Evolutionary conservation across 2,329 filamentous ascomycete genomes (phyloP), one percentile per base, ranked within the genome.

Genomic region (Sphaerulina populicola): DNA sequence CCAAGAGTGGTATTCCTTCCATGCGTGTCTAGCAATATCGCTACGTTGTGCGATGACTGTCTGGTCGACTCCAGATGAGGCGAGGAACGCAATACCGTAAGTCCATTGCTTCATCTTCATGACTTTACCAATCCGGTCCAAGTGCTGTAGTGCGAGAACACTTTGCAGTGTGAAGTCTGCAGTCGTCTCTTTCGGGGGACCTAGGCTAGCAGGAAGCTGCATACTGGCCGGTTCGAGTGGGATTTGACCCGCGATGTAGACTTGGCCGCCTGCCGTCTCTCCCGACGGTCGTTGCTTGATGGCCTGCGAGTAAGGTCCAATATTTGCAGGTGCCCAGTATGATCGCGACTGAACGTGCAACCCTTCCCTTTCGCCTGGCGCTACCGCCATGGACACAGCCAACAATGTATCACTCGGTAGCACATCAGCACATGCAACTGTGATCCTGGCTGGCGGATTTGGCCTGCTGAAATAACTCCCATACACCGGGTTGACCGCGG

Each of bases 291-390:
- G 73, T 9, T 80, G 70, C 2, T 78, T 75, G 44, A 93, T 81
- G 3, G 89, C 88, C 71, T 98, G 93, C 50, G 90, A 96, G 69
- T 97, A 97, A 0, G 93, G 93, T 0, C 93, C 93, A 48, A 98
- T 97, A 64, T 97, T 97, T 15, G 93, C 91, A 0, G 93, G 93
- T 0, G 93, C 93, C 93, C 93, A 98, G 74, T 97, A 97, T 9
- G 88, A 94, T 36, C 87, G 77, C 3, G 86, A 90, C 69, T 97
- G 93, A 5, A 98, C 90, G 67, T 98, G 93, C 1, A 97, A 77
- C 0, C 69, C 86, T 50, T 62, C 59, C 30, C 74, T 68, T 36
- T 53, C 48, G 14, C 59, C 57, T 37, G 21, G 29, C 1, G 46
- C 18, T 10, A 76, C 61, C 9, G 75, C 66, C 29, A 77, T 66